A percentile compares a stretch with the other conserved stretches of the same genome.
Evolutionary conservation across 2,329 filamentous ascomycete species (phyloP).

Genomic region (Phaeosphaeriaceae sp.): DNA sequence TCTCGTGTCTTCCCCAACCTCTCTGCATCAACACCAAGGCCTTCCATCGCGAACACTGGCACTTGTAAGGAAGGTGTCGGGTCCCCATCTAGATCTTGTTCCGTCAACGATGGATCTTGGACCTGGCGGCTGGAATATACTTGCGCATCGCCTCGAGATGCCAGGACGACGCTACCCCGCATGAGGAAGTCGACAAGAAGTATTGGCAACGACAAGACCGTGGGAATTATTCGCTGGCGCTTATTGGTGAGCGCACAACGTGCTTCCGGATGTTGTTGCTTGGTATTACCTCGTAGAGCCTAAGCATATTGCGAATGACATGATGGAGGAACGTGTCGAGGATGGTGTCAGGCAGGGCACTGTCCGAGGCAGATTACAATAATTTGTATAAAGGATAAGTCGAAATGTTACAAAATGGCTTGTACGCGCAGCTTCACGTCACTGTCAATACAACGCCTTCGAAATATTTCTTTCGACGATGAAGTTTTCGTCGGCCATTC

Average conservation of each 20-base stretch:
- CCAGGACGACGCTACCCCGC: conserved; percentile 3
- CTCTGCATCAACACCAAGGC: background rate
- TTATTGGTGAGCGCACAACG: conserved; percentile 1
- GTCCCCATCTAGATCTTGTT: background rate
- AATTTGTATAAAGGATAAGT: background rate
- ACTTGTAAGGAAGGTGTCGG: conserved; percentile 1
- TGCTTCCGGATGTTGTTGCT: conserved; percentile 2
- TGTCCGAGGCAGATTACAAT: background rate
- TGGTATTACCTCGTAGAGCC: conserved; percentile 5
- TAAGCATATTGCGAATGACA: conserved; percentile 6
- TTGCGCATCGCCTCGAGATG: background rate
- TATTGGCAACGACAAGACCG: conserved; percentile 6
- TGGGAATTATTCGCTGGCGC: background rate
- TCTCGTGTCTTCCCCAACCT: background rate
- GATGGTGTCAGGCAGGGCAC: background rate
- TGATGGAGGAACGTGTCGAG: background rate
- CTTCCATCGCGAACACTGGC: background rate
- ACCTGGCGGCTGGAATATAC: conserved; percentile 3
- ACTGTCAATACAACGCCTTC: background rate
- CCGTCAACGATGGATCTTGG: background rate
- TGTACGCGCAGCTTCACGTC: background rate
- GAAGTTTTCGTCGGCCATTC: conserved; percentile 6
- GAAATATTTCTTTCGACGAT: background rate
- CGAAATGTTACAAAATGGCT: background rate
- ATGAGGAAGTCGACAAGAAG: conserved; percentile 15